phyloP scores from a whole-genome alignment of 305 asterid genomes.

The Fraxinus sp. region DNA sequence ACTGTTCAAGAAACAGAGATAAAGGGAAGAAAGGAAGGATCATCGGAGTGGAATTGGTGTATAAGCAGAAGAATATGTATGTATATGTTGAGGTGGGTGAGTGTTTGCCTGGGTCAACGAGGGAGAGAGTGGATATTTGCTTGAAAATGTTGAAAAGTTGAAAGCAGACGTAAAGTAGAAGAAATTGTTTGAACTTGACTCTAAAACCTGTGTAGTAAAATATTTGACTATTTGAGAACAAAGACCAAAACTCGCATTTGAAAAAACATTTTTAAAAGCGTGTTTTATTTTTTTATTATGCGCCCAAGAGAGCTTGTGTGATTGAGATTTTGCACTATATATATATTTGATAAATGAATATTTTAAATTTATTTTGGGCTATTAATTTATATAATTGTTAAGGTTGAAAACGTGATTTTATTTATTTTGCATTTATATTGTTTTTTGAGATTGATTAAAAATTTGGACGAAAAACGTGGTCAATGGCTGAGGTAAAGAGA shows the following conservation, averaged over 20 bases:
- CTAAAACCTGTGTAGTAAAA: background rate
- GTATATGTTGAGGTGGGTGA: background rate
- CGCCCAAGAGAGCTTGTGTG: background rate
- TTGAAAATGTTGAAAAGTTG: constrained; percentile 10
- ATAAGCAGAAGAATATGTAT: background rate
- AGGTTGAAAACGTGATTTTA: background rate
- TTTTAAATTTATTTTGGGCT: background rate
- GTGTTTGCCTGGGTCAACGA: constrained; percentile 20
- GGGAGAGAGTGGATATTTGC: constrained; percentile 16
- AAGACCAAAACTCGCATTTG: background rate
- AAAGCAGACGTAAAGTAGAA: background rate
- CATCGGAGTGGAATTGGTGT: background rate
- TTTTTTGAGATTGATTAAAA: background rate
- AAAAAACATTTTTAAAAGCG: background rate
- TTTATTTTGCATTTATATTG: background rate
- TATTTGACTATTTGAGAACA: background rate
- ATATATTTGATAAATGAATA: background rate
- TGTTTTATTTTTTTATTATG: background rate
- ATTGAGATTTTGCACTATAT: background rate
- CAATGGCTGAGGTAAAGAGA: background rate
- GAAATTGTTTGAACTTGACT: background rate
- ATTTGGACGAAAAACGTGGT: background rate
- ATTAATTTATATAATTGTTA: background rate
- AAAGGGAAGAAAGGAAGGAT: background rate
- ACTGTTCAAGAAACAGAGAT: constrained; percentile 11